phyloP scores from a whole-genome alignment of 1,284 basidiomycete species.

The Boletus austroedulis region DNA sequence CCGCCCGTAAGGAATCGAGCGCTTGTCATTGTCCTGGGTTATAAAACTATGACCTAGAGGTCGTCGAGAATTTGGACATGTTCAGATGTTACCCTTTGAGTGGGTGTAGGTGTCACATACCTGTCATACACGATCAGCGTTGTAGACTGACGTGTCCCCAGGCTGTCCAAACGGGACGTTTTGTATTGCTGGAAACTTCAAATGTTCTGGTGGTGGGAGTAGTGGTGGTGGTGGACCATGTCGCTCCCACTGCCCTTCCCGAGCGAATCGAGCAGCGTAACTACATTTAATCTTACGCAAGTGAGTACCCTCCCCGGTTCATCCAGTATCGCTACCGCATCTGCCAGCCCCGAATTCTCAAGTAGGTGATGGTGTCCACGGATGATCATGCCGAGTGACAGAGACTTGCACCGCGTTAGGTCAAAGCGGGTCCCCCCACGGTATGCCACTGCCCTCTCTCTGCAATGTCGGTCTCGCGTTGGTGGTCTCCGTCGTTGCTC shows the following conservation, averaged over 20 bases:
- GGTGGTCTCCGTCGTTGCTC: slow-evolving; percentile 3
- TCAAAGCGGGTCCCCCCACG: slow-evolving; percentile 6
- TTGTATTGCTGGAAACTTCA: slow-evolving; percentile 4
- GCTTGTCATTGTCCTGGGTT: no score
- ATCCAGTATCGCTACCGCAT: neutral
- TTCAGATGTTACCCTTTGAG: slow-evolving; percentile 9
- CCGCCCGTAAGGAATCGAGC: no score
- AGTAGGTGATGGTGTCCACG: slow-evolving; percentile 10
- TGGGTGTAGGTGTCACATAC: slow-evolving; percentile 15
- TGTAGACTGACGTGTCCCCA: neutral
- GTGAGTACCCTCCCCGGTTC: neutral
- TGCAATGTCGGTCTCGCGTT: slow-evolving; percentile 10
- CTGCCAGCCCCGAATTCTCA: neutral
- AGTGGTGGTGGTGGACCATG: neutral
- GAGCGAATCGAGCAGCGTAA: neutral
- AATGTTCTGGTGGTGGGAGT: neutral
- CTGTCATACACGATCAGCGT: no score
- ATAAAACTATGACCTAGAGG: no score
- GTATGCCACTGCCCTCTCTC: neutral
- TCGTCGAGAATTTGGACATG: no score
- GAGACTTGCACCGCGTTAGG: neutral
- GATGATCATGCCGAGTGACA: neutral
- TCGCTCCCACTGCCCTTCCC: neutral
- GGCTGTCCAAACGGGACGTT: slow-evolving; percentile 17
- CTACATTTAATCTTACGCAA: neutral